Percentiles rank a stretch among this genome's conserved stretches.
Evolutionary conservation across 2,329 filamentous ascomycete genomes (phyloP).

Genomic region (Beauveria sp.): DNA sequence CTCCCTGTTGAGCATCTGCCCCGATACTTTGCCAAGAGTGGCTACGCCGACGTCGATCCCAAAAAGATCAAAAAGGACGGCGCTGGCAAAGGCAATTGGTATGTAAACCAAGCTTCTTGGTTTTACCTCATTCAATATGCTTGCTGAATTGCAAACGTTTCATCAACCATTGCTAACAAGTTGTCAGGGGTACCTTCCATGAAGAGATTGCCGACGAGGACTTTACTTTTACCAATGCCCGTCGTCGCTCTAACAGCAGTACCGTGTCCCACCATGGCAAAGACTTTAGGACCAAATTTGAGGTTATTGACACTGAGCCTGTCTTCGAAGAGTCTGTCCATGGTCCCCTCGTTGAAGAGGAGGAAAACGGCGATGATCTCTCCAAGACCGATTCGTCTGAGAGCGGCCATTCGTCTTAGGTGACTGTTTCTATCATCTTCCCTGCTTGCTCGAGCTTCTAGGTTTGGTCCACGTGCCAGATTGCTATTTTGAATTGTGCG

Average conservation of each 20-base stretch:
- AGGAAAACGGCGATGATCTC: constrained; percentile 42
- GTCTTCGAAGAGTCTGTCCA: constrained; percentile 86
- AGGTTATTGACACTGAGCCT: constrained; percentile 79
- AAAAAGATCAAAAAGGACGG: constrained; percentile 97
- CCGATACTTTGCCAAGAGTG: constrained; percentile 87
- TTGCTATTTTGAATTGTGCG: constrained; percentile 23
- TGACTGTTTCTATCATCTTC: neutral
- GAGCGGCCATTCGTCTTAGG: constrained; percentile 42
- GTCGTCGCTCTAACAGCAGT: constrained; percentile 89
- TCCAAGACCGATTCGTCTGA: constrained; percentile 53
- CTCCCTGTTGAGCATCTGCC: constrained; percentile 67
- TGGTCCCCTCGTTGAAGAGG: constrained; percentile 49
- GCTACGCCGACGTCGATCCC: constrained; percentile 72
- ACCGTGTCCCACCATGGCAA: constrained; percentile 60
- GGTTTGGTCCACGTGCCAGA: neutral
- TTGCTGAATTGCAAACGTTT: neutral
- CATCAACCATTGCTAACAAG: constrained; percentile 14
- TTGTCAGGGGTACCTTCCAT: constrained; percentile 69
- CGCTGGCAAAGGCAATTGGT: constrained; percentile 91
- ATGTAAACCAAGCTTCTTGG: constrained; percentile 29
- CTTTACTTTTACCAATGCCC: constrained; percentile 77
- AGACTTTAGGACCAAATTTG: constrained; percentile 95
- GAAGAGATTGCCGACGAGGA: constrained; percentile 78
- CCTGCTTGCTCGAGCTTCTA: neutral
- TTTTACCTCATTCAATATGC: neutral